A percentile compares a stretch with the other conserved stretches of the same genome.
These are phyloP conservation scores for Coniochaeta hoffmannii DNA, from an alignment of 2,329 filamentous ascomycete species.

Conservation along the genomic window DNA sequence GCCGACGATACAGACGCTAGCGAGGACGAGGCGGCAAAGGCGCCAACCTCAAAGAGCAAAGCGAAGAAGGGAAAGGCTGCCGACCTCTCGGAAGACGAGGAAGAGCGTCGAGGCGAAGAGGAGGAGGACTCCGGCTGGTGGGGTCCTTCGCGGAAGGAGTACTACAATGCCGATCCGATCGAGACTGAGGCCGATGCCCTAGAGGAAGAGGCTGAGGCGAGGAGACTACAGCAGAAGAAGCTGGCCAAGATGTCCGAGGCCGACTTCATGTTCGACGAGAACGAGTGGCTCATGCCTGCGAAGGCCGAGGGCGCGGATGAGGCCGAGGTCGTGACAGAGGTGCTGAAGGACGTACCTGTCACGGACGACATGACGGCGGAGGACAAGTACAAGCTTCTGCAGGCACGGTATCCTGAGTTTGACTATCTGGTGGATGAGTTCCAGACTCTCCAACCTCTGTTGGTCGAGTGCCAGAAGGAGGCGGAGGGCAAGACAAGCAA, in stretches of 20 bases:
- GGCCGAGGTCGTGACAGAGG: constrained; percentile 65
- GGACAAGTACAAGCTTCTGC: constrained; percentile 69
- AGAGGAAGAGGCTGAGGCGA: constrained; percentile 87
- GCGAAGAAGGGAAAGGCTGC: constrained; percentile 33
- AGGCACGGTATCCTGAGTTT: constrained; percentile 84
- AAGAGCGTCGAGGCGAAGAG: constrained; percentile 36
- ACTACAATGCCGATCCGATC: constrained; percentile 79
- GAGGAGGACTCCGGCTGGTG: constrained; percentile 64
- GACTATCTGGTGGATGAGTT: constrained; percentile 79
- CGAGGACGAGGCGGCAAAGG: constrained; percentile 16
- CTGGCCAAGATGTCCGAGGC: constrained; percentile 80
- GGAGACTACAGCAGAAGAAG: constrained; percentile 84
- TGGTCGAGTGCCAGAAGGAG: constrained; percentile 51
- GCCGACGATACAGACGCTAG: constrained; percentile 11
- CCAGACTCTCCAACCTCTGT: constrained; percentile 58
- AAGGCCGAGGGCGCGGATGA: constrained; percentile 38
- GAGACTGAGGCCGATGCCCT: constrained; percentile 63
- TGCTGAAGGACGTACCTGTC: constrained; percentile 77
- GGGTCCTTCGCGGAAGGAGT: constrained; percentile 82
- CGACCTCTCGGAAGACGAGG: constrained; percentile 55
- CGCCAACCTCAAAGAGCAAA: constrained; percentile 27
- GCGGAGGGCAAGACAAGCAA: constrained; percentile 44
- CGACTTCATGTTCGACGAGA: constrained; percentile 89
- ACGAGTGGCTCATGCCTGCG: constrained; percentile 64
- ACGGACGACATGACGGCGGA: constrained; percentile 69